Conservation (phyloP, 768 basidiomycete species). For the Albatrellus ellisii region DNA sequence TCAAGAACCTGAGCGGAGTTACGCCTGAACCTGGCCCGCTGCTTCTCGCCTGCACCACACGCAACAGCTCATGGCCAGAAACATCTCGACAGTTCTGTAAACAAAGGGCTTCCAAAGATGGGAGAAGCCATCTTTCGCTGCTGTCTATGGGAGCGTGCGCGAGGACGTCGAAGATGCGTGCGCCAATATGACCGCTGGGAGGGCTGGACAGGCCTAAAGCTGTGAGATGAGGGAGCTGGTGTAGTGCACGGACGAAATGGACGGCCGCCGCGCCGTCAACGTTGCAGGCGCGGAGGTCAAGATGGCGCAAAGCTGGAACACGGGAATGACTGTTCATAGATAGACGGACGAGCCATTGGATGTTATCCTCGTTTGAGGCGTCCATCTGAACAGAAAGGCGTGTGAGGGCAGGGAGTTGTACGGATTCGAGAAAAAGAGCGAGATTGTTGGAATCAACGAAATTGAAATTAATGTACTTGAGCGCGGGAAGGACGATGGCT, state of each 20-base stretch:
- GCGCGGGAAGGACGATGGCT: conserved; percentile 12
- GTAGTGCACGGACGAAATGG: conserved; percentile 19
- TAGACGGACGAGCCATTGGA: conserved; percentile 19
- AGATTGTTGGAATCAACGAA: conserved; percentile 19
- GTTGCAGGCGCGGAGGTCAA: conserved; percentile 20
- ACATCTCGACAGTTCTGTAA: conserved; percentile 19
- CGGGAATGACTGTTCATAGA: conserved; percentile 12
- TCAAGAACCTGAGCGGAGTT: conserved; percentile 15
- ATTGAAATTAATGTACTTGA: conserved; percentile 14
- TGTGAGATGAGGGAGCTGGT: conserved; percentile 18
- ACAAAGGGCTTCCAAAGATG: conserved; percentile 18
- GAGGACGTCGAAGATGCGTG: conserved; percentile 19
- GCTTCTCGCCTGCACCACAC: conserved; percentile 16
- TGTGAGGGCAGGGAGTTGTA: conserved; percentile 14
- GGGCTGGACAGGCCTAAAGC: conserved; percentile 19
- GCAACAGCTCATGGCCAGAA: conserved; percentile 19
- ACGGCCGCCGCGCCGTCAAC: conserved; percentile 20
- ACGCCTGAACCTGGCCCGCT: conserved; percentile 12
- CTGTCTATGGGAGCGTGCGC: conserved; percentile 9
- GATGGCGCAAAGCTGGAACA: conserved; percentile 16
- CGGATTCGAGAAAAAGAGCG: conserved; percentile 19
- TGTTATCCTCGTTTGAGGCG: conserved; percentile 15
- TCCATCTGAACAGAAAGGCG: conserved; percentile 19
- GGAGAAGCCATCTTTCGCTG: conserved; percentile 17
- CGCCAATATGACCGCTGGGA: conserved; percentile 14